Evolutionary conservation across 768 basidiomycete species (phyloP).

Genomic region (Lentinus brumalis): DNA sequence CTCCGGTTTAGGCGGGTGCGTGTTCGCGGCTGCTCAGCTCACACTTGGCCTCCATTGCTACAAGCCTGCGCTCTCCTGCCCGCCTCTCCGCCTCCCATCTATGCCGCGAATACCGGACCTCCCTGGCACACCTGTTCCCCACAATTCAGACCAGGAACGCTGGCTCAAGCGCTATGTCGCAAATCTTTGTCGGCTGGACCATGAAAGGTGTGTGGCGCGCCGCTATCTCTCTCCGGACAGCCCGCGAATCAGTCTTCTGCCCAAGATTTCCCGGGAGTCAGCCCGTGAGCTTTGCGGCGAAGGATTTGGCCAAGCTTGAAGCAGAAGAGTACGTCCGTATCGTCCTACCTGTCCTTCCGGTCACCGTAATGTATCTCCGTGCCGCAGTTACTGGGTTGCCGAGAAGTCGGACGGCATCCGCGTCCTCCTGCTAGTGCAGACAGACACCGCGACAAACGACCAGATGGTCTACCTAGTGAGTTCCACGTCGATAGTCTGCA

Average conservation of each 20-base stretch:
- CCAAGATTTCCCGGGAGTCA: conserved; percentile 93
- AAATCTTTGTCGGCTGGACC: conserved; percentile 61
- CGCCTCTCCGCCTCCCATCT: background rate
- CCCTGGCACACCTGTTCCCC: conserved; percentile 60
- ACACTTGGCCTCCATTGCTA: background rate
- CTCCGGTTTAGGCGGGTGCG: conserved; percentile 3
- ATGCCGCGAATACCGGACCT: conserved; percentile 71
- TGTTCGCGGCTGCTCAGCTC: background rate
- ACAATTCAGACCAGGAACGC: conserved; percentile 58
- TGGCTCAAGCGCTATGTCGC: conserved; percentile 71
- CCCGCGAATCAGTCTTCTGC: background rate
- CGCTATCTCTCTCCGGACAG: background rate
- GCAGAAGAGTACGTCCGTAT: conserved; percentile 67
- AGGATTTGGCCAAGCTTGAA: conserved; percentile 77
- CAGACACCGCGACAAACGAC: conserved; percentile 50
- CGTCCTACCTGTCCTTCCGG: background rate
- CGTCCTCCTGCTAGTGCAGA: conserved; percentile 79
- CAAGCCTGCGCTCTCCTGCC: background rate
- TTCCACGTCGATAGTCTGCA: background rate
- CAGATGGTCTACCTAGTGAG: conserved; percentile 76
- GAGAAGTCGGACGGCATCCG: conserved; percentile 98
- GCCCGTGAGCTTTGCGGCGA: conserved; percentile 83
- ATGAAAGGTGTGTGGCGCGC: conserved; percentile 54
- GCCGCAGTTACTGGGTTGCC: conserved; percentile 92
- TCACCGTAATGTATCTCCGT: background rate